phyloP scores from a whole-genome alignment of 1,284 basidiomycete genomes.

The Moesziomyces parantarcticus region DNA sequence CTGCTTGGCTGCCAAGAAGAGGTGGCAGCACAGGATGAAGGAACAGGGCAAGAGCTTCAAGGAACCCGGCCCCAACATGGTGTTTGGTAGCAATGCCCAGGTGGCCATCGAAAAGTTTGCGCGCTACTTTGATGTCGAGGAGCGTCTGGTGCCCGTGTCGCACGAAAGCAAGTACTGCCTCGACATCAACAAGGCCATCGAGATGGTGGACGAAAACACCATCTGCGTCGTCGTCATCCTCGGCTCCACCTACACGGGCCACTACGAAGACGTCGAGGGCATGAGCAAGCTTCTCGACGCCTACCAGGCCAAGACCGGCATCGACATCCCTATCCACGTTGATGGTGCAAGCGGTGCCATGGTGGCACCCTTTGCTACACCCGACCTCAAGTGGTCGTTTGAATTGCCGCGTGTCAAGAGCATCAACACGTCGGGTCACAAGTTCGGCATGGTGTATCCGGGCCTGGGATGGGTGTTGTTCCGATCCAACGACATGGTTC shows the following conservation, averaged over 20 bases:
- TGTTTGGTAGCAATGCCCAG: conserved; percentile 86
- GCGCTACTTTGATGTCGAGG: conserved; percentile 88
- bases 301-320: conserved; percentile 83
- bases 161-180: conserved; percentile 74
- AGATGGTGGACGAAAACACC: conserved; percentile 89
- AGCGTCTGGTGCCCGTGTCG: conserved; percentile 60
- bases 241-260: conserved; percentile 85
- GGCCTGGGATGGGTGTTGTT: conserved; percentile 71
- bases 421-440: conserved; percentile 79
- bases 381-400: conserved; percentile 81
- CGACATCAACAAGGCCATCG: conserved; percentile 84
- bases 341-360: conserved; percentile 68
- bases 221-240: conserved; percentile 72
- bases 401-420: conserved; percentile 78
- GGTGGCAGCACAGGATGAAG: conserved; percentile 90
- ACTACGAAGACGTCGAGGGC: conserved; percentile 89
- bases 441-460: conserved; percentile 86
- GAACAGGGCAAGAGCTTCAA: conserved; percentile 73
- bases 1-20: conserved; percentile 91
- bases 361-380: conserved; percentile 79
- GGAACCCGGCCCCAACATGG: conserved; percentile 74
- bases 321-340: conserved; percentile 74
- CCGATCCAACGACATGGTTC: conserved; percentile 70
- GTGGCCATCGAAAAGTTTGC: conserved; percentile 73
- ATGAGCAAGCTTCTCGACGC: conserved; percentile 86